Conservation (phyloP, 73 alveolate genomes). For the Stentor coeruleus region DNA sequence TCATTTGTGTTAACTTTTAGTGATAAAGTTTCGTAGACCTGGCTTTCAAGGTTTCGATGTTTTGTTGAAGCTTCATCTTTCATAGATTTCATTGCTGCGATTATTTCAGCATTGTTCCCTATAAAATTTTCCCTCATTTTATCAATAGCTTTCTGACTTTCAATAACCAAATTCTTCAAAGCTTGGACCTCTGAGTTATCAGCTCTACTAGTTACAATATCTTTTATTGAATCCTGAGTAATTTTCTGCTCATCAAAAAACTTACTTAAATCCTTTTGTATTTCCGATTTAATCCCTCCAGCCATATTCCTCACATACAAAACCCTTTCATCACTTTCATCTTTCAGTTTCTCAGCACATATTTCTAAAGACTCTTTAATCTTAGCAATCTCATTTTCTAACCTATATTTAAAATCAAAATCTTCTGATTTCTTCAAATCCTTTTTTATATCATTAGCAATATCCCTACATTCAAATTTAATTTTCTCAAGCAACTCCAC, state of each 20-base stretch:
- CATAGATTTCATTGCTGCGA: background rate
- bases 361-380: background rate
- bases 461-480: background rate
- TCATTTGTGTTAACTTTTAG: background rate
- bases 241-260: background rate
- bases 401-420: background rate
- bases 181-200: background rate
- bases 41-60: conserved; percentile 10
- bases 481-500: conserved; percentile 10
- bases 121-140: background rate
- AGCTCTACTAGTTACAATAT: background rate
- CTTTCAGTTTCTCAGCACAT: background rate
- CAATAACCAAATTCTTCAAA: background rate
- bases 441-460: background rate
- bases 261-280: background rate
- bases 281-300: background rate
- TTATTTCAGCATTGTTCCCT: background rate
- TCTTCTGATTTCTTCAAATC: conserved; percentile 11
- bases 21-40: conserved; percentile 10
- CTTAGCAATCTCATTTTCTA: background rate
- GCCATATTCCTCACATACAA: background rate
- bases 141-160: background rate
- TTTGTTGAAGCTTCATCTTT: background rate
- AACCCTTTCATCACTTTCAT: background rate
- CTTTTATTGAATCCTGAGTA: background rate